These are phyloP conservation scores for Cladophialophora carrionii DNA, from an alignment of 2,329 filamentous ascomycete genomes.

Conservation along the genomic window DNA sequence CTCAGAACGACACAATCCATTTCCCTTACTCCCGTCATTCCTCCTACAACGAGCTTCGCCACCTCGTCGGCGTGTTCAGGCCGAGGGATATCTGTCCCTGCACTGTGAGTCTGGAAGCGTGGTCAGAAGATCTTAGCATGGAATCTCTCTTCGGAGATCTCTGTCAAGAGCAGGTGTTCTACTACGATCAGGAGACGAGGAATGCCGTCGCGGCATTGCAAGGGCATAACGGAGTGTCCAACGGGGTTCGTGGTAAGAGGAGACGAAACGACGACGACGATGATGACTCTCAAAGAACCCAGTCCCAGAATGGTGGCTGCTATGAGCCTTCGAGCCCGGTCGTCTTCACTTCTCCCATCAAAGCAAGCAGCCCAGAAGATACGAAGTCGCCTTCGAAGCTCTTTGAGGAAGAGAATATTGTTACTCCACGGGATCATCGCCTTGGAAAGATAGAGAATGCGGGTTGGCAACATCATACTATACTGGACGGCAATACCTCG, in stretches of 20 bases:
- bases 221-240: slow-evolving; percentile 32
- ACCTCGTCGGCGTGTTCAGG: slow-evolving; percentile 67
- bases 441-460: neutral
- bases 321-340: slow-evolving; percentile 19
- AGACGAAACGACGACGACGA: slow-evolving; percentile 26
- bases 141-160: slow-evolving; percentile 69
- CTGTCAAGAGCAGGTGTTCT: slow-evolving; percentile 65
- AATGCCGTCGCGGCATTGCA: slow-evolving; percentile 36
- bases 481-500: neutral
- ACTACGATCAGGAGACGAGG: slow-evolving; percentile 67
- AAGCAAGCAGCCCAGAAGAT: neutral
- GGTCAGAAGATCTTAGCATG: slow-evolving; percentile 68
- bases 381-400: neutral
- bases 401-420: neutral
- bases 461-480: neutral
- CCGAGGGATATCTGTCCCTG: slow-evolving; percentile 83
- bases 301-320: slow-evolving; percentile 17
- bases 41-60: slow-evolving; percentile 76
- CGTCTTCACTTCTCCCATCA: neutral
- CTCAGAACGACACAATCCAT: slow-evolving; percentile 39
- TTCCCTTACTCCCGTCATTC: slow-evolving; percentile 93
- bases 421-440: neutral
- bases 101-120: slow-evolving; percentile 67
- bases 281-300: slow-evolving; percentile 24
- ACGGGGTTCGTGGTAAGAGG: slow-evolving; percentile 37